Evolutionary conservation across 768 basidiomycete species (phyloP).

Genomic region (Amanita pallidorosea): DNA sequence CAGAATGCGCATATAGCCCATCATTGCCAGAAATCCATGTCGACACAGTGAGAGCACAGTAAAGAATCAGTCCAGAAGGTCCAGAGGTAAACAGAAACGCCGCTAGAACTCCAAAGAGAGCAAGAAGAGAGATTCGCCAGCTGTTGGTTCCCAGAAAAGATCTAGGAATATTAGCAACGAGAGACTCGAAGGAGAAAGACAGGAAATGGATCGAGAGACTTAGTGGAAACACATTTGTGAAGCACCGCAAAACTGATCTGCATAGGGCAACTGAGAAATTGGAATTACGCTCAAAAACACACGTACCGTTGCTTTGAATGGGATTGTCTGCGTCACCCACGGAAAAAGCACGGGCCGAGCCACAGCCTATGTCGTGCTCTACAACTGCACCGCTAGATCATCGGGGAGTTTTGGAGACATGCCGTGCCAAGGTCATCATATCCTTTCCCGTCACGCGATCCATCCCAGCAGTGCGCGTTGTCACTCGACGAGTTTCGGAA

Average conservation of each 20-base stretch:
- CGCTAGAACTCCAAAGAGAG: too few relatives aligned
- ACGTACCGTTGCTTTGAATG: neutral
- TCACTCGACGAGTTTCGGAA: slow-evolving; percentile 6
- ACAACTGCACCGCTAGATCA: neutral
- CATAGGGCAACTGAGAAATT: neutral
- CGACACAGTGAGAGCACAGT: too few relatives aligned
- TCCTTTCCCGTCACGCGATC: neutral
- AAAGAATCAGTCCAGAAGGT: too few relatives aligned
- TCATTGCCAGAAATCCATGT: neutral
- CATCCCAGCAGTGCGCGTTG: neutral
- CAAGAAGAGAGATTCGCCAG: too few relatives aligned
- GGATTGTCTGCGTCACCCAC: neutral
- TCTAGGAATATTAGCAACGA: too few relatives aligned
- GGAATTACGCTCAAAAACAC: too few relatives aligned
- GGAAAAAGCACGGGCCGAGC: neutral
- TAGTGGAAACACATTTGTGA: too few relatives aligned
- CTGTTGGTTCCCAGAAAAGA: too few relatives aligned
- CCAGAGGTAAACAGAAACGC: too few relatives aligned
- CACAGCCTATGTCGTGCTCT: neutral
- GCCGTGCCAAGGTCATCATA: neutral
- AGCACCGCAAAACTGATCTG: neutral
- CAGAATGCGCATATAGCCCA: neutral
- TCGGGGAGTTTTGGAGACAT: neutral
- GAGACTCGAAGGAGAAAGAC: too few relatives aligned
- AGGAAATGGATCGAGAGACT: too few relatives aligned